A percentile compares a stretch with the other conserved stretches of the same genome.
These are phyloP conservation scores for Paramecium biaurelia DNA, from an alignment of 73 alveolate species.

Conservation along the genomic window DNA sequence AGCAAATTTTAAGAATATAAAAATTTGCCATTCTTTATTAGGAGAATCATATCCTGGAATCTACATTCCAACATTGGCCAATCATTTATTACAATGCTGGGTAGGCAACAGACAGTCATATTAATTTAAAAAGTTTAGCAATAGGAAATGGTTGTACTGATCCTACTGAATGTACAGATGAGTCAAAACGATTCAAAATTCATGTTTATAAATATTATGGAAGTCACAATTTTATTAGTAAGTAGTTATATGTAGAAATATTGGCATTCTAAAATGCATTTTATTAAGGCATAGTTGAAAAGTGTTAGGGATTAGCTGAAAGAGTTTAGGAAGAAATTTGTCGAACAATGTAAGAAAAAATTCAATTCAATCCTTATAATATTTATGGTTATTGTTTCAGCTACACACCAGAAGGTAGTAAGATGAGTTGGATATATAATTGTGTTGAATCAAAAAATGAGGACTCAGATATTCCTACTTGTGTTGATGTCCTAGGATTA, in stretches of 20 bases:
- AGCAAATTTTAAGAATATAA: conserved; percentile 69
- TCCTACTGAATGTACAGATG: conserved; percentile 48
- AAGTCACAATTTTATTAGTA: background rate
- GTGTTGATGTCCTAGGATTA: background rate
- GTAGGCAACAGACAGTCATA: background rate
- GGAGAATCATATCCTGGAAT: conserved; percentile 95
- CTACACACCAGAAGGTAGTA: background rate
- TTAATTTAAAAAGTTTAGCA: conserved; percentile 72
- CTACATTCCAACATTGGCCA: conserved; percentile 82
- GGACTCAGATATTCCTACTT: background rate
- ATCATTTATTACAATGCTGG: conserved; percentile 59
- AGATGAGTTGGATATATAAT: background rate
- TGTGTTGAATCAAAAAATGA: background rate
- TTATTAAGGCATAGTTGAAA: background rate
- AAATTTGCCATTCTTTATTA: conserved; percentile 76
- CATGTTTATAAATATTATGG: conserved; percentile 12
- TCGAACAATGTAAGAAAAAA: background rate
- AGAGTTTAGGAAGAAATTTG: background rate
- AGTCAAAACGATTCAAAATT: background rate
- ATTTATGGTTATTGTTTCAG: background rate
- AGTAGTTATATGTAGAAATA: background rate
- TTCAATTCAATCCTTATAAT: background rate
- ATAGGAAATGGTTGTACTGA: conserved; percentile 81
- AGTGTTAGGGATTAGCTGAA: background rate
- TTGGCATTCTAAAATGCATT: background rate